Evolutionary conservation across 2,329 filamentous ascomycete genomes (phyloP).

Genomic region (Ascocoryne sarcoides): DNA sequence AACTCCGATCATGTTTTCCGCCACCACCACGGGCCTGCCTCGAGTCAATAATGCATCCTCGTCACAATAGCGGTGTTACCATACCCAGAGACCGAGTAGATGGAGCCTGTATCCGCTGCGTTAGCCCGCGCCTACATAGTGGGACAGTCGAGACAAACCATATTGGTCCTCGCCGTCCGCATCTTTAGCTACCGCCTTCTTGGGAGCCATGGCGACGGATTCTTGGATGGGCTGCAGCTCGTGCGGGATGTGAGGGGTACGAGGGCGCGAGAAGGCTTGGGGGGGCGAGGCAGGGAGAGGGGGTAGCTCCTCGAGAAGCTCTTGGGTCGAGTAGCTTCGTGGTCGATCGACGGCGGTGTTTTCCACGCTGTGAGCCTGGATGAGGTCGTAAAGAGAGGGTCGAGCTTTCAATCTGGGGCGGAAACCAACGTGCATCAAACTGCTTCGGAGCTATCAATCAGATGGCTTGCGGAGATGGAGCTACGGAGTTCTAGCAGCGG

Average conservation of each 20-base stretch:
- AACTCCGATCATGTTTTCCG: slow-evolving; percentile 97
- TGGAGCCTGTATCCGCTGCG: slow-evolving; percentile 36
- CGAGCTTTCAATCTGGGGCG: slow-evolving; percentile 49
- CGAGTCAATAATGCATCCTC: slow-evolving; percentile 14
- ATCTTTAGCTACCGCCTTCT: slow-evolving; percentile 34
- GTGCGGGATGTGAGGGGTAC: slow-evolving; percentile 17
- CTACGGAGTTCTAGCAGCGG: not conserved
- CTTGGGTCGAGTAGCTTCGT: slow-evolving; percentile 26
- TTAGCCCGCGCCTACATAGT: slow-evolving; percentile 18
- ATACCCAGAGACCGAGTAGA: slow-evolving; percentile 64
- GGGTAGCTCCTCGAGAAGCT: slow-evolving; percentile 36
- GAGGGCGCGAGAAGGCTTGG: slow-evolving; percentile 18
- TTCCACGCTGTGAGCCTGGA: slow-evolving; percentile 41
- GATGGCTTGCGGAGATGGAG: not conserved
- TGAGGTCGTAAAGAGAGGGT: slow-evolving; percentile 54
- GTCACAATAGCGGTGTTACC: slow-evolving; percentile 17
- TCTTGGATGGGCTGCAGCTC: slow-evolving; percentile 9
- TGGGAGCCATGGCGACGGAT: slow-evolving; percentile 30
- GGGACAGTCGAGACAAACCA: slow-evolving; percentile 35
- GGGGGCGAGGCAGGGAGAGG: slow-evolving; percentile 20
- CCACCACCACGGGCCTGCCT: slow-evolving; percentile 78
- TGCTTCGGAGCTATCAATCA: slow-evolving; percentile 6
- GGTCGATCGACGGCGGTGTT: slow-evolving; percentile 26
- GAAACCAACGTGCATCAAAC: slow-evolving; percentile 28
- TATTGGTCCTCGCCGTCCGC: slow-evolving; percentile 43